Evolutionary conservation across 1,139 yeast genomes (phyloP).

Genomic region (Arxiozyma slooffiae): DNA sequence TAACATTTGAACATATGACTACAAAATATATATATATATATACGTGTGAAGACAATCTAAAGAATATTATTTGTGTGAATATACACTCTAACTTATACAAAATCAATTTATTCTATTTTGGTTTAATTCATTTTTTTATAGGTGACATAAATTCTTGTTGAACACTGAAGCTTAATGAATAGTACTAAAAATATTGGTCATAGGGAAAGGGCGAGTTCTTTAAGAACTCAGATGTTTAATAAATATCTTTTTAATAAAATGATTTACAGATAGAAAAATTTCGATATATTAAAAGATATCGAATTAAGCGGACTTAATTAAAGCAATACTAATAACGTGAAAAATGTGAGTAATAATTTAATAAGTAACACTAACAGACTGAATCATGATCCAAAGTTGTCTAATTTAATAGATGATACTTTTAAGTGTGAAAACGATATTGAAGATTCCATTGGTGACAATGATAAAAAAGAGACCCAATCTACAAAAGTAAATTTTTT

Average conservation of each 20-base stretch:
- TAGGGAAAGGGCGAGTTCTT: constrained; percentile 62
- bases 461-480: constrained; percentile 7
- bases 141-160: background rate
- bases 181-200: constrained; percentile 16
- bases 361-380: background rate
- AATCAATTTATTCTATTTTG: no score
- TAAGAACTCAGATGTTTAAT: constrained; percentile 64
- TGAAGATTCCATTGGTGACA: constrained; percentile 10
- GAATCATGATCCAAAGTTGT: background rate
- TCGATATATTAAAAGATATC: background rate
- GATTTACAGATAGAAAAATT: constrained; percentile 2
- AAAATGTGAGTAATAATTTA: background rate
- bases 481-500: constrained; percentile 15
- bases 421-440: constrained; percentile 19
- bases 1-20: no score
- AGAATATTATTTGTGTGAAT: background rate
- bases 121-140: no score
- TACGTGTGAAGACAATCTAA: no score
- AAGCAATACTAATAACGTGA: background rate
- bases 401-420: constrained; percentile 9
- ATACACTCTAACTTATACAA: no score
- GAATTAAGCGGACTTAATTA: background rate
- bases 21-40: no score
- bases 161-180: background rate
- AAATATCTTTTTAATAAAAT: constrained; percentile 33